Conservation (phyloP, 23 red algal genomes). For the Gracilaria gracilis region DNA sequence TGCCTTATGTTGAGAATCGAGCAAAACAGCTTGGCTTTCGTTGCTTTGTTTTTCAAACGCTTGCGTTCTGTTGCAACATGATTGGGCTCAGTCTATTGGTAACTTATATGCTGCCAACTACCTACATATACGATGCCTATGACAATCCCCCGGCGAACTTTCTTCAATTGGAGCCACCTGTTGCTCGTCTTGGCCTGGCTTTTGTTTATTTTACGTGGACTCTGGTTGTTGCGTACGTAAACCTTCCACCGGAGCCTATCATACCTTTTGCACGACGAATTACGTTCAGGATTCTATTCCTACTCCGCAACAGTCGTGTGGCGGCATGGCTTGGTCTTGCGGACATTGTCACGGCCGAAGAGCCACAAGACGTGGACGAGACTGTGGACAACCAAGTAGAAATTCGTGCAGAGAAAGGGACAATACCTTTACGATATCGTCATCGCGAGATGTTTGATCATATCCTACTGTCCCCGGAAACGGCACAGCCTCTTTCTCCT, state of each 20-base stretch:
- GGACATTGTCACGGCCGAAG: slow-evolving; percentile 56
- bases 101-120: slow-evolving; percentile 34
- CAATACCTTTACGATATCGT: slow-evolving; percentile 66
- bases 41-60: slow-evolving; percentile 80
- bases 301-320: slow-evolving; percentile 43
- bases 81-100: slow-evolving; percentile 45
- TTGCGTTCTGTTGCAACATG: slow-evolving; percentile 61
- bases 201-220: slow-evolving; percentile 81
- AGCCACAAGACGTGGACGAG: slow-evolving; percentile 57
- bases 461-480: slow-evolving; percentile 28
- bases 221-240: slow-evolving; percentile 68
- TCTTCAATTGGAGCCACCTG: slow-evolving; percentile 71
- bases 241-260: slow-evolving; percentile 70
- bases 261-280: slow-evolving; percentile 38
- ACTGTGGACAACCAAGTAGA: slow-evolving; percentile 4
- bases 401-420: slow-evolving; percentile 12
- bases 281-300: not conserved
- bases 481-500: slow-evolving; percentile 2
- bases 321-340: slow-evolving; percentile 64
- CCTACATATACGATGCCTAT: slow-evolving; percentile 45
- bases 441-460: slow-evolving; percentile 71
- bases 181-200: slow-evolving; percentile 68
- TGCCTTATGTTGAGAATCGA: slow-evolving; percentile 79
- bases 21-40: slow-evolving; percentile 88
- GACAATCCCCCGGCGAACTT: slow-evolving; percentile 49